These are phyloP conservation scores for Ophiostoma sp. DNA, from an alignment of 2,329 filamentous ascomycete genomes.

Conservation along the genomic window DNA sequence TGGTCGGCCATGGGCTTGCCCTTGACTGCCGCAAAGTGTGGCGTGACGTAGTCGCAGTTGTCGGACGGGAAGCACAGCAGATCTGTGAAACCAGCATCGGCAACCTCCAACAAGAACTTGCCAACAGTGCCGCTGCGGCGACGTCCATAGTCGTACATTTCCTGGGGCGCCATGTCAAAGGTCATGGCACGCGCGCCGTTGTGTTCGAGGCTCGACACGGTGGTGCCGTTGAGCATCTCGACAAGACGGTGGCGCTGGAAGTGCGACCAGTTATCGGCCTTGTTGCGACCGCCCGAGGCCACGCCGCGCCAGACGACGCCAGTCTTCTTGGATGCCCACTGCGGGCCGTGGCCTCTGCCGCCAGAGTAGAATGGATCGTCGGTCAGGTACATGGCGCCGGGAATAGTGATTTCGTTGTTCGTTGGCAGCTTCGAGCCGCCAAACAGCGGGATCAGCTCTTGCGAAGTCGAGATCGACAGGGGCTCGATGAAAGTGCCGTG, in stretches of 20 bases:
- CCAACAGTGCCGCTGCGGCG: constrained; percentile 37
- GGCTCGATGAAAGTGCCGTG: constrained; percentile 54
- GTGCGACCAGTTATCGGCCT: constrained; percentile 55
- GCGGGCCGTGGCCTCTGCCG: constrained; percentile 48
- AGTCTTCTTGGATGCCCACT: constrained; percentile 54
- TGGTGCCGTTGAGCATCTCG: constrained; percentile 62
- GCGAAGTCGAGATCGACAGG: constrained; percentile 44
- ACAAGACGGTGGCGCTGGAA: constrained; percentile 69
- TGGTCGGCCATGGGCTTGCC: constrained; percentile 44
- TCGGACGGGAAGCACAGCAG: constrained; percentile 36
- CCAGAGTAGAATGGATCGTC: constrained; percentile 56
- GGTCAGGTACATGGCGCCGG: constrained; percentile 58
- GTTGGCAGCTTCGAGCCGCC: constrained; percentile 54
- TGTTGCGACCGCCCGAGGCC: constrained; percentile 54
- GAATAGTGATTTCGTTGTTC: constrained; percentile 59
- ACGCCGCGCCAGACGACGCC: constrained; percentile 60
- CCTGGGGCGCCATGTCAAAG: constrained; percentile 44
- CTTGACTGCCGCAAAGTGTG: constrained; percentile 35
- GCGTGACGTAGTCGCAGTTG: constrained; percentile 39
- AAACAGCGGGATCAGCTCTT: constrained; percentile 53
- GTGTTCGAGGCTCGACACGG: constrained; percentile 45
- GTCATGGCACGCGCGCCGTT: constrained; percentile 39
- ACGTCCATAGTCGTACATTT: constrained; percentile 41
- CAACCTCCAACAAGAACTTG: constrained; percentile 38
- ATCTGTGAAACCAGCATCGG: constrained; percentile 43